These are phyloP conservation scores for Alternaria panax DNA, from an alignment of 2,329 filamentous ascomycete species.

Conservation along the genomic window DNA sequence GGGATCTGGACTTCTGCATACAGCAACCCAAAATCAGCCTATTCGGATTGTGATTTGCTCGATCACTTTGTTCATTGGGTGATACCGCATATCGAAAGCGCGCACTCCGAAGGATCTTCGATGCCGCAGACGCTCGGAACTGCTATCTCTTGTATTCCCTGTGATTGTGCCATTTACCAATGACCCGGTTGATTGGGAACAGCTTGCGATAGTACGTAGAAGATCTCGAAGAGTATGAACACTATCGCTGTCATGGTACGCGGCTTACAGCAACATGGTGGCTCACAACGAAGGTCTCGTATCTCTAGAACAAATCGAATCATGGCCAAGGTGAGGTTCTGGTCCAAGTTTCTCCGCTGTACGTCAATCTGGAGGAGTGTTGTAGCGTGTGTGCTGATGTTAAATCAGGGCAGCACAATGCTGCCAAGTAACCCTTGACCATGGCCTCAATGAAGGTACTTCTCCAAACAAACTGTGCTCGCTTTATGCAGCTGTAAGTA, in stretches of 20 bases:
- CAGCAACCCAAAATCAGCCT: conserved; percentile 4
- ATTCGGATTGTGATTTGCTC: conserved; percentile 6
- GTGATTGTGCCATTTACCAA: conserved; percentile 25
- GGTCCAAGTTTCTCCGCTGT: too few species aligned
- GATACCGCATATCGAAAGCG: conserved; percentile 15
- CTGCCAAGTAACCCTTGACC: too few species aligned
- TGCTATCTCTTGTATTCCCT: conserved; percentile 24
- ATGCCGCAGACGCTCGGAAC: conserved; percentile 26
- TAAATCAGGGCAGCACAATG: too few species aligned
- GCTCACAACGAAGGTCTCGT: not conserved
- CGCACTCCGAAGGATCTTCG: conserved; percentile 18
- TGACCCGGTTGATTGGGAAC: conserved; percentile 29
- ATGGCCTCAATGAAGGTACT: too few species aligned
- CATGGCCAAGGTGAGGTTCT: not conserved
- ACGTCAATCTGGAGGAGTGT: not conserved
- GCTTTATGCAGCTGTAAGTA: not conserved
- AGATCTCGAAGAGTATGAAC: not conserved
- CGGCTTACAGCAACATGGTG: not conserved
- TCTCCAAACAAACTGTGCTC: not conserved
- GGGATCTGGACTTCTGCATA: conserved; percentile 3
- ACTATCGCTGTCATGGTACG: not conserved
- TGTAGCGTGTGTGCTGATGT: not conserved
- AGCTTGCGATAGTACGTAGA: conserved; percentile 27
- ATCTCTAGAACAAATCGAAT: accelerated
- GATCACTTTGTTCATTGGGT: conserved; percentile 13